Evolutionary conservation across 805 yeast genomes (phyloP), one percentile per base, ranked within the genome.

Genomic region (Tetrapisispora taiwanensis): DNA sequence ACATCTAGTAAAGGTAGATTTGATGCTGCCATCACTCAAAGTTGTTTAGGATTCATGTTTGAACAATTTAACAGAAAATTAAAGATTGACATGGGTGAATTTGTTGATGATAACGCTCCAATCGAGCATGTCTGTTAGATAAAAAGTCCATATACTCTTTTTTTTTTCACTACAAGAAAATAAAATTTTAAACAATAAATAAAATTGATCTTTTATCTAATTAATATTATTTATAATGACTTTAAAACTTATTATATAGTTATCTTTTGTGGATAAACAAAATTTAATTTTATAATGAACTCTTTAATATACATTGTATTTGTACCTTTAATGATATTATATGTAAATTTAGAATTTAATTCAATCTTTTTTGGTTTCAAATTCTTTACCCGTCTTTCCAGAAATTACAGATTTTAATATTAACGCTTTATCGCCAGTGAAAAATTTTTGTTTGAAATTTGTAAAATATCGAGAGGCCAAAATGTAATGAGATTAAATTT

Each of bases 1-100:
- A 92, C 83, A 56, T 64, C 70, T 48, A 79, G 86, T 51, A 84
- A 82, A 65, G 94, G 85, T n/a, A 69, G 92, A 54, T 84, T 76
- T 56, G 92, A 84, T 59, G 76, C 87, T n/a, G 86, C 86, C 1
- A 74, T 79, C 44, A 83, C 92, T 18, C 68, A 71, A 50, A 68
- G 77, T 27, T 81, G 90, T 56, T 65, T 79, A 52, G 81, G 76
- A 19, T 79, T 84, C 72, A 60, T 84, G 52, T 69, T 72, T 42
- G 92, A 84, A 55, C 69, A 83, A 59, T 84, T 84, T 63, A 74
- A 80, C 62, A 72, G 94, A 53, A 72, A 71, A 52, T 70, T 84
- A 62, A 76, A 74, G 61, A 68, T 76, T 32, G 87, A 83, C 48
- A 68, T 79, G 44, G 90, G 90, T 24, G 80, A 75, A 15, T 69